Percentiles rank a stretch among this genome's conserved stretches.
These are phyloP conservation scores for Trichoderma afroharzianum DNA, from an alignment of 2,329 filamentous ascomycete genomes.

Conservation along the genomic window DNA sequence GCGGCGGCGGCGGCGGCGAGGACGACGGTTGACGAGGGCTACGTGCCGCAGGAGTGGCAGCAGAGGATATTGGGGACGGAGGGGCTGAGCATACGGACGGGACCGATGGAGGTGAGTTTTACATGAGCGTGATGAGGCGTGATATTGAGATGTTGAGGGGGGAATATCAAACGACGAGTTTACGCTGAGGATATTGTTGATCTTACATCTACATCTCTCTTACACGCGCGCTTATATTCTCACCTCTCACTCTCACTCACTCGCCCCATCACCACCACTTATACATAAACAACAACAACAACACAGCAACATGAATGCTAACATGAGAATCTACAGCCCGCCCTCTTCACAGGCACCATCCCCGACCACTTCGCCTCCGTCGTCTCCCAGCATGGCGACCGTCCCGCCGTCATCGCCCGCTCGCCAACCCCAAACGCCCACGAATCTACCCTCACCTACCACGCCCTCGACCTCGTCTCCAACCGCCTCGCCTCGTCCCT, in stretches of 20 bases:
- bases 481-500: constrained; percentile 73
- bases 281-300: neutral
- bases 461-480: constrained; percentile 69
- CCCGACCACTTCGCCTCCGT: constrained; percentile 67
- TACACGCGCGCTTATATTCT: neutral
- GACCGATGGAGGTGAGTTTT: constrained; percentile 29
- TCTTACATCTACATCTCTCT: neutral
- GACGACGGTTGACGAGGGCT: neutral
- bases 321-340: constrained; percentile 46
- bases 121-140: neutral
- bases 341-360: constrained; percentile 64
- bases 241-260: neutral
- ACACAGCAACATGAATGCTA: neutral
- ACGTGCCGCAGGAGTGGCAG: neutral
- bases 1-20: neutral
- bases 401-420: constrained; percentile 54
- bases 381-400: constrained; percentile 62
- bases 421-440: constrained; percentile 41
- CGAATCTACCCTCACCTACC: constrained; percentile 71
- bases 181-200: no score
- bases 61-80: constrained; percentile 17
- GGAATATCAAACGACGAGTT: neutral
- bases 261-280: neutral
- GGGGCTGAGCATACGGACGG: constrained; percentile 29
- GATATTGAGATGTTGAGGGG: neutral